phyloP scores from a whole-genome alignment of 2,329 filamentous ascomycete species.

The Aspergillus nomiae region DNA sequence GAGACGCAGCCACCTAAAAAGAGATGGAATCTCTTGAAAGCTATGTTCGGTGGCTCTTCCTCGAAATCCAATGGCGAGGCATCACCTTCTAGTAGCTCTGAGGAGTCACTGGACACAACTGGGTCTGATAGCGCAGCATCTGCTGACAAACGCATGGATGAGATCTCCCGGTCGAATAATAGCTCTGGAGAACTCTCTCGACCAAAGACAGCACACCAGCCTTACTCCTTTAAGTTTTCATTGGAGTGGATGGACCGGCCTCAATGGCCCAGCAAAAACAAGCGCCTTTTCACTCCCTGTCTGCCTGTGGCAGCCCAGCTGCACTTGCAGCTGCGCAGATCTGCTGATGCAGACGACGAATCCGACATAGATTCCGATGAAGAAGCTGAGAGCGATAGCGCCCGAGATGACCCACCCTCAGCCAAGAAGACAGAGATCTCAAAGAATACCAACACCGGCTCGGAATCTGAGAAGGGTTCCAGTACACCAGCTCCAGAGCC shows the following conservation, averaged over 20 bases:
- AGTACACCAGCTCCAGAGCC: conserved; percentile 10
- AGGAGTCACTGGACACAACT: conserved; percentile 34
- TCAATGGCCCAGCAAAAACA: conserved; percentile 52
- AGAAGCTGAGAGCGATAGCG: conserved; percentile 11
- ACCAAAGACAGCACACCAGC: conserved; percentile 52
- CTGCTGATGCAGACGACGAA: conserved; percentile 24
- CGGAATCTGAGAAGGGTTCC: conserved; percentile 13
- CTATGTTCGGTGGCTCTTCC: conserved; percentile 49
- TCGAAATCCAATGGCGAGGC: conserved; percentile 47
- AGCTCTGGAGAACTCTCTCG: conserved; percentile 29
- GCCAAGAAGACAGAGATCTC: conserved; percentile 4
- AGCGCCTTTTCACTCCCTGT: conserved; percentile 57
- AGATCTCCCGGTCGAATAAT: conserved; percentile 25
- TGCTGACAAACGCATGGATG: conserved; percentile 31
- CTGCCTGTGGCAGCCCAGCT: conserved; percentile 59
- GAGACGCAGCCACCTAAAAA: conserved; percentile 37
- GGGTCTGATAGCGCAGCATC: conserved; percentile 27
- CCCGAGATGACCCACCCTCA: conserved; percentile 10
- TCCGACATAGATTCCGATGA: conserved; percentile 22
- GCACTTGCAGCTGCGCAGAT: conserved; percentile 49
- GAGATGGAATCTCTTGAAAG: conserved; percentile 56
- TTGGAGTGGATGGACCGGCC: conserved; percentile 65
- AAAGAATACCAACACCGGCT: not conserved
- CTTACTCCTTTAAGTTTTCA: conserved; percentile 67
- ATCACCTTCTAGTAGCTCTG: conserved; percentile 41